A percentile compares a stretch with the other conserved stretches of the same genome.
Evolutionary conservation across 2,329 filamentous ascomycete species (phyloP).

Genomic region (Sclerotinia nivalis): DNA sequence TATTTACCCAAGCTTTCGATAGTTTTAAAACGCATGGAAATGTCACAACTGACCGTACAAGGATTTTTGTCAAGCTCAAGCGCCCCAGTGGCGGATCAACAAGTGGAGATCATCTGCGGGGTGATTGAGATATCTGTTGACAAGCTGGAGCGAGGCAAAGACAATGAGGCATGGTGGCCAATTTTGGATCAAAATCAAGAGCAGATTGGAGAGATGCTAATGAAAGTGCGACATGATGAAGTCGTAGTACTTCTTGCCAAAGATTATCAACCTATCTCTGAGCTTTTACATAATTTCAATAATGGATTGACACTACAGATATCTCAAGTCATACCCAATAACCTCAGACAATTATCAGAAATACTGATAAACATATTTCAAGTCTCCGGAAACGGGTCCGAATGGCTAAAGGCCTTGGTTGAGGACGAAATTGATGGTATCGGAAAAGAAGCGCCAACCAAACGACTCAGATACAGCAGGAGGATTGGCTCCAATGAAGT

Average conservation of each 20-base stretch:
- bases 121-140: conserved; percentile 75
- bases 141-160: conserved; percentile 73
- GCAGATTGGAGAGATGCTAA: conserved; percentile 77
- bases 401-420: conserved; percentile 91
- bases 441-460: conserved; percentile 75
- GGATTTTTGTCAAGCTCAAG: conserved; percentile 39
- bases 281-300: conserved; percentile 81
- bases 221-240: conserved; percentile 83
- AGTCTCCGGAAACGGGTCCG: conserved; percentile 76
- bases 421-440: conserved; percentile 97
- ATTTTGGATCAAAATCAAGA: conserved; percentile 76
- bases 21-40: conserved; percentile 66
- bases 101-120: conserved; percentile 60
- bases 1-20: conserved; percentile 69
- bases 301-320: conserved; percentile 84
- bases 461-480: conserved; percentile 70
- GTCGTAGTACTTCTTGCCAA: conserved; percentile 82
- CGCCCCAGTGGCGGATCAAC: conserved; percentile 32
- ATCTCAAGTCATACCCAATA: conserved; percentile 72
- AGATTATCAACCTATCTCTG: conserved; percentile 81
- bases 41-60: conserved; percentile 29
- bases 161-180: conserved; percentile 86
- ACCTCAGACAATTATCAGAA: conserved; percentile 79
- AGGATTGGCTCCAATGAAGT: conserved; percentile 68
- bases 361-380: conserved; percentile 93